These are phyloP conservation scores for Backusella circina DNA, from an alignment of 192 early-diverging fungal species.

Conservation along the genomic window DNA sequence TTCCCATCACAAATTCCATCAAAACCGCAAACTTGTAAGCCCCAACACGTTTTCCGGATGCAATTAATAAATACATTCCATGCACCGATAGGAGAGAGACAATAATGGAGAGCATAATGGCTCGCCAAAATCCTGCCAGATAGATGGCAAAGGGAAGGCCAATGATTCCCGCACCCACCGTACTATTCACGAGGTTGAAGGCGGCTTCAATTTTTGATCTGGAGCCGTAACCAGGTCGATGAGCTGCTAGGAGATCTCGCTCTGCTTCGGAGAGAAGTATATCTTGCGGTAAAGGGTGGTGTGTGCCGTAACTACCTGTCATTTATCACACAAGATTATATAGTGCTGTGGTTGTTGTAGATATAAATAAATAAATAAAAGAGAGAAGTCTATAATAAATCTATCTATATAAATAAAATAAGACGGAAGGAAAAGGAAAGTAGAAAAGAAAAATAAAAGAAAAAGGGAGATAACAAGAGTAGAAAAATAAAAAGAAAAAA, in stretches of 20 bases:
- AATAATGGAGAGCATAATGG: constrained; percentile 42
- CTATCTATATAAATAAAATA: not conserved
- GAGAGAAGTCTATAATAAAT: not conserved
- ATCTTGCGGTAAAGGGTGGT: constrained; percentile 4
- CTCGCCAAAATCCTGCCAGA: constrained; percentile 59
- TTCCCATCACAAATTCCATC: constrained; percentile 52
- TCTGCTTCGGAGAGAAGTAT: constrained; percentile 16
- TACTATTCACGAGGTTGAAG: constrained; percentile 68
- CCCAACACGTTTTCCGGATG: constrained; percentile 49
- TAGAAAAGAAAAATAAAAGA: not conserved
- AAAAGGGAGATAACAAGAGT: not conserved
- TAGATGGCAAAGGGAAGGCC: constrained; percentile 63
- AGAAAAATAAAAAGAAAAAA: not conserved
- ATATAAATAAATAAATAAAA: not conserved
- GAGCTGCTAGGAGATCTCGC: constrained; percentile 24
- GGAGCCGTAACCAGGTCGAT: constrained; percentile 40
- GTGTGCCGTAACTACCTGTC: not conserved
- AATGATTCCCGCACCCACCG: constrained; percentile 67
- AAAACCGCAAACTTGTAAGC: constrained; percentile 54
- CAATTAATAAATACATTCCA: constrained; percentile 53
- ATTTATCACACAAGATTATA: not conserved
- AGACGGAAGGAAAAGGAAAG: not conserved
- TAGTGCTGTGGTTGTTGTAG: no score
- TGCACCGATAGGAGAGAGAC: constrained; percentile 51
- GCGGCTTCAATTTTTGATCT: constrained; percentile 39